Percentiles rank a stretch among this genome's conserved stretches.
Evolutionary conservation across 495 filamentous ascomycete species (phyloP).

Genomic region (Patellaria atrata): DNA sequence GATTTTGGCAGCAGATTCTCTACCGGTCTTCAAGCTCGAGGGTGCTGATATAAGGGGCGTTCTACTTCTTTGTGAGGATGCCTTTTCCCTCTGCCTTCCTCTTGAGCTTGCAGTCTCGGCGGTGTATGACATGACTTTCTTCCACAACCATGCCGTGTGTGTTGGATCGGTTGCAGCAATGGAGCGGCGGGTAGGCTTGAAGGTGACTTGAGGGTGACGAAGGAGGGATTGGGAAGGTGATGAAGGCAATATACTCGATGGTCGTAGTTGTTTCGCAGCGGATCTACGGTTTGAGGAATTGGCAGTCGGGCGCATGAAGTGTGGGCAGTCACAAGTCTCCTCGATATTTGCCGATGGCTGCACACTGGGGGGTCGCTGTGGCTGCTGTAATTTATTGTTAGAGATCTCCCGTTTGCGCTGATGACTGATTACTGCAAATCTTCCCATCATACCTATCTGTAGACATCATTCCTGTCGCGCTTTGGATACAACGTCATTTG

Average conservation of each 20-base stretch:
- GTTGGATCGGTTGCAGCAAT: conserved; percentile 2
- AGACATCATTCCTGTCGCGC: no score
- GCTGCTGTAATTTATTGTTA: background rate
- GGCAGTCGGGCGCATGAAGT: conserved; percentile 1
- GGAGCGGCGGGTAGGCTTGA: background rate
- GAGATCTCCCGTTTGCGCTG: no score
- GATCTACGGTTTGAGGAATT: conserved; percentile 3
- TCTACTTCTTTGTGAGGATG: background rate
- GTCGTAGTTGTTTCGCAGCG: conserved; percentile 1
- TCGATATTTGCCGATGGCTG: background rate
- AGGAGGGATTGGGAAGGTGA: no score
- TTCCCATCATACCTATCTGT: no score
- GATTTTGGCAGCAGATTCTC: conserved; percentile 2
- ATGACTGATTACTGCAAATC: no score
- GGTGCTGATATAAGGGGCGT: conserved; percentile 2
- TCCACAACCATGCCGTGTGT: conserved; percentile 3
- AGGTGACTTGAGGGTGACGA: background rate
- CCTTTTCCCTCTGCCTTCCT: conserved; percentile 1
- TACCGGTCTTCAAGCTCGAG: conserved; percentile 3
- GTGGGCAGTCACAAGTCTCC: background rate
- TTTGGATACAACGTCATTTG: no score
- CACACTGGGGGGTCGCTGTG: conserved; percentile 1
- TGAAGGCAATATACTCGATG: background rate
- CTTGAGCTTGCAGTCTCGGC: conserved; percentile 3
- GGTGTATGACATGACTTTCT: conserved; percentile 2